Evolutionary conservation across 129 eudicot species (phyloP), one percentile per base, ranked within the genome.

Genomic region (Flaveria brownii): DNA sequence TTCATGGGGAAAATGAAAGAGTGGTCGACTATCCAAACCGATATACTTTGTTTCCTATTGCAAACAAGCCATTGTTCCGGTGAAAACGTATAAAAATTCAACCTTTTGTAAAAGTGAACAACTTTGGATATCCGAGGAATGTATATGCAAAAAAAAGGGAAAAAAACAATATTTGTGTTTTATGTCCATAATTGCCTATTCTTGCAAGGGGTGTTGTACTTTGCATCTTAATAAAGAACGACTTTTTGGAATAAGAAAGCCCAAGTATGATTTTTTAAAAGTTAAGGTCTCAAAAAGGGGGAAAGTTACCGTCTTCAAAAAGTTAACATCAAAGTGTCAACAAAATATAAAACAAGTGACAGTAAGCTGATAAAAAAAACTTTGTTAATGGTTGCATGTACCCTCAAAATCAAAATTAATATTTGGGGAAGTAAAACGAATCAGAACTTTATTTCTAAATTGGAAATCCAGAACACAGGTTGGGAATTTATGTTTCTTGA

Each of bases 171-270:
- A 57, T 28, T 4, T 2, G 39, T 60, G 16, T 59, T 59, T 55
- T 55, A 50, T 17, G 36, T 59, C 65, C 65, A 59, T 22, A 59
- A 25, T 23, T 25, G 39, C 39, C 23, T 57, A 20, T 57, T 57
- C 64, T 60, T 60, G 15, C 41, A 60, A 60, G 66, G 25, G 26
- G 17, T 23, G 25, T 9, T 10, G 26, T 60, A 5, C 13, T 63
- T 33, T 70, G 50, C 65, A 71, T 16, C n/a, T 71, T 71, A 46
- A 70, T 15, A 54, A 65, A 65, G 14, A 71, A 16, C 9, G 26
- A 16, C n/a, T 47, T 71, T 71, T 26, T 28, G 63, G 49, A 71
- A 52, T 51, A n/a, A 71, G 17, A 51, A 28, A 30, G 8, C 47
- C 14, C 16, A 51, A 28, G 64, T 51, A 50, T 50, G 63, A 71